Conservation (phyloP, 768 basidiomycete species). For the Tulasnella sp. region DNA sequence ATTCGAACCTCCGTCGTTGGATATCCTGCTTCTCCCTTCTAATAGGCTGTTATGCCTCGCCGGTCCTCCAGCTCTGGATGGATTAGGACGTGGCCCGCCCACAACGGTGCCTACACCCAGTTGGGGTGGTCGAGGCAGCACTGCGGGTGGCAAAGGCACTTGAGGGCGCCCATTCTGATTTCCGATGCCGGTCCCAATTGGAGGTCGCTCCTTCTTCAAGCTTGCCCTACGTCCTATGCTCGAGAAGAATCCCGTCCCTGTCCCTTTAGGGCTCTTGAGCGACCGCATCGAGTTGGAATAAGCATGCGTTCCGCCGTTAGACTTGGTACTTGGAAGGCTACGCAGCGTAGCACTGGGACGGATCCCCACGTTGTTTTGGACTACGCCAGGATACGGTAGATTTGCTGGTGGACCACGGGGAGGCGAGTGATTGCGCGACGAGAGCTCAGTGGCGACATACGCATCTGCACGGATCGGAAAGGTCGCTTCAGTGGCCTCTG, state of each 20-base stretch:
- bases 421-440: constrained; percentile 25
- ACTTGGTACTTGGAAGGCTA: background rate
- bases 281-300: background rate
- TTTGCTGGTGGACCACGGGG: constrained; percentile 30
- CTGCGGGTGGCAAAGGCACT: background rate
- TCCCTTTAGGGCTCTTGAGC: constrained; percentile 1
- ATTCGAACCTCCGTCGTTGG: constrained; percentile 12
- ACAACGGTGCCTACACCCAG: background rate
- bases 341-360: background rate
- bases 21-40: background rate
- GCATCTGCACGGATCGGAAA: constrained; percentile 31
- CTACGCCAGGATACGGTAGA: constrained; percentile 33
- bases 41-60: constrained; percentile 16
- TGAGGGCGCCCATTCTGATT: background rate
- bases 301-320: background rate
- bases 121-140: background rate
- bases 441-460: constrained; percentile 30
- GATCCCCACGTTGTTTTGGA: background rate
- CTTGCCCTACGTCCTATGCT: constrained; percentile 33
- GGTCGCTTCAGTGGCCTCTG: constrained; percentile 29
- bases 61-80: background rate
- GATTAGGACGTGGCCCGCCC: background rate
- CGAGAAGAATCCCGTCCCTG: constrained; percentile 29
- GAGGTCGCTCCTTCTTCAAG: constrained; percentile 21
- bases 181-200: constrained; percentile 18